A percentile compares a stretch with the other conserved stretches of the same genome.
phyloP scores from a whole-genome alignment of 1,284 basidiomycete genomes.

The Ustilago hordei region DNA sequence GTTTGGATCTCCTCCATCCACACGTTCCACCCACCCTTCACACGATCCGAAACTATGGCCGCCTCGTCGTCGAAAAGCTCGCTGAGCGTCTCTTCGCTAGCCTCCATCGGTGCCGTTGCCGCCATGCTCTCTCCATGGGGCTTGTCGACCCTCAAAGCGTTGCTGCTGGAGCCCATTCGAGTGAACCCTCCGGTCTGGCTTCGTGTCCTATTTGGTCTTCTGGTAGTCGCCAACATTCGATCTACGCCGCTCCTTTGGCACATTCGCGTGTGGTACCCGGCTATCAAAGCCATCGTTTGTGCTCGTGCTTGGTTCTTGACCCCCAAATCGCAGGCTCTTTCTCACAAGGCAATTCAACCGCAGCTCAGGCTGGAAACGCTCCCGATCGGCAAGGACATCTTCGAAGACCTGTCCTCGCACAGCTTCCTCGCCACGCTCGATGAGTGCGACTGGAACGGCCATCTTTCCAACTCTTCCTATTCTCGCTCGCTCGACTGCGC shows the following conservation, averaged over 20 bases:
- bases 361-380: slow-evolving; percentile 36
- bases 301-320: slow-evolving; percentile 22
- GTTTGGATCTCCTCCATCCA: neutral
- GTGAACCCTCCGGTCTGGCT: slow-evolving; percentile 50
- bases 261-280: slow-evolving; percentile 37
- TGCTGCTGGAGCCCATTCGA: slow-evolving; percentile 29
- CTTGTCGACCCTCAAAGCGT: slow-evolving; percentile 14
- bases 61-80: slow-evolving; percentile 14
- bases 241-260: slow-evolving; percentile 57
- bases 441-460: slow-evolving; percentile 59
- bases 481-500: slow-evolving; percentile 47
- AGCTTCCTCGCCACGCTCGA: slow-evolving; percentile 42
- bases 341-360: slow-evolving; percentile 18
- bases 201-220: slow-evolving; percentile 31
- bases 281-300: slow-evolving; percentile 26
- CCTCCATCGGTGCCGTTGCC: slow-evolving; percentile 18
- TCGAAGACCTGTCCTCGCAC: slow-evolving; percentile 31
- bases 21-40: no score
- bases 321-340: neutral
- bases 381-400: slow-evolving; percentile 56
- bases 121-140: slow-evolving; percentile 29
- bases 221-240: slow-evolving; percentile 44
- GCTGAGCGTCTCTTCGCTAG: slow-evolving; percentile 8
- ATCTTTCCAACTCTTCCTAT: slow-evolving; percentile 59
- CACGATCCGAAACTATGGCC: slow-evolving; percentile 11